phyloP scores from a whole-genome alignment of 768 basidiomycete genomes.

The Mycena epipterygia region DNA sequence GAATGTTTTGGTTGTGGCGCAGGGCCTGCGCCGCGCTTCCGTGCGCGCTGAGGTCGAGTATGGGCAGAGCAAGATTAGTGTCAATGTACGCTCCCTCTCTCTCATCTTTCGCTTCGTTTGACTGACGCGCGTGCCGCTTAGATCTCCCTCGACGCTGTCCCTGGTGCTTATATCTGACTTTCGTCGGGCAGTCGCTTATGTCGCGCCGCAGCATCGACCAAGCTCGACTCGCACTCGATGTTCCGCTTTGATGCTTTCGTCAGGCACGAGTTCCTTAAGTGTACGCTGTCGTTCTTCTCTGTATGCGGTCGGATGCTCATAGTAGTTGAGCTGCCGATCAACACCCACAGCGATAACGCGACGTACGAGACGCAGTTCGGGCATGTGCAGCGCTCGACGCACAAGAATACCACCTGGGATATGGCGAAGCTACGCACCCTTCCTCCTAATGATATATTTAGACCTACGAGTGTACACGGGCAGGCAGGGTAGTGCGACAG shows the following conservation, averaged over 20 bases:
- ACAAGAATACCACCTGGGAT: conserved; percentile 95
- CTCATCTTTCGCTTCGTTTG: not conserved
- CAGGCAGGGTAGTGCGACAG: no score
- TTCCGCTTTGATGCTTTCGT: conserved; percentile 88
- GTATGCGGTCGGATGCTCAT: not conserved
- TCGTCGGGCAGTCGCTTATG: conserved; percentile 15
- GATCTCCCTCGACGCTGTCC: conserved; percentile 91
- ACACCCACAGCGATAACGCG: conserved; percentile 86
- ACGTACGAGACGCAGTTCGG: conserved; percentile 98
- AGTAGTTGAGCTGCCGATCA: conserved; percentile 89
- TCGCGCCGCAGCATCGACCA: conserved; percentile 61
- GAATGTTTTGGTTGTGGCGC: conserved; percentile 74
- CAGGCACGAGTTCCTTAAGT: conserved; percentile 91
- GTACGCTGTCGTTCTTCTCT: conserved; percentile 50
- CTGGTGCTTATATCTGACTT: conserved; percentile 55
- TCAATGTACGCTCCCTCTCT: conserved; percentile 69
- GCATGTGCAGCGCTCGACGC: conserved; percentile 88
- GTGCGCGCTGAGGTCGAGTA: conserved; percentile 78
- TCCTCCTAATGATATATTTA: no score
- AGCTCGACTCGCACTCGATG: conserved; percentile 77
- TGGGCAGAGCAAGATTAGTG: conserved; percentile 80
- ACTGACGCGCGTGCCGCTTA: conserved; percentile 33
- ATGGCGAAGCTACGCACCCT: conserved; percentile 79
- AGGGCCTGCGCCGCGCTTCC: conserved; percentile 86
- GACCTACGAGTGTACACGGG: no score